Percentiles rank a stretch among this genome's conserved stretches.
Conservation (phyloP, 179 eudicot genomes). For the Corrigiola litoralis region DNA sequence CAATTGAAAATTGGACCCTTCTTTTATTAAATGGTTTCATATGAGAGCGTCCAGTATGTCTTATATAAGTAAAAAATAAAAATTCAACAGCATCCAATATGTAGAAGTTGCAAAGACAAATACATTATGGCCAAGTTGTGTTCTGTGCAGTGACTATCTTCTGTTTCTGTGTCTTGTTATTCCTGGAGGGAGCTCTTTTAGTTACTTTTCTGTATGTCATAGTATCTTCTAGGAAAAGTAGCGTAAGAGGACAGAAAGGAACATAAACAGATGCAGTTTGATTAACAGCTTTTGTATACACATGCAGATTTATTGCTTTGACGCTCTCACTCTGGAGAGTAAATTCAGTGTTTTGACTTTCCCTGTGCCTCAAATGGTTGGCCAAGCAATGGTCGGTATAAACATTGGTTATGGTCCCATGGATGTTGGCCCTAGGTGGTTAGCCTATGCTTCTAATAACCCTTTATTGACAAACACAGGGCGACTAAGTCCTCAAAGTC, state of each 20-base stretch:
- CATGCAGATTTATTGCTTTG: slow-evolving; percentile 90
- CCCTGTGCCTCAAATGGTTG: slow-evolving; percentile 75
- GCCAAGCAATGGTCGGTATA: slow-evolving; percentile 57
- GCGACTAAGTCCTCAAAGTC: slow-evolving; percentile 81
- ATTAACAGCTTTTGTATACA: slow-evolving; percentile 13
- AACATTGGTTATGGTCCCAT: slow-evolving; percentile 91
- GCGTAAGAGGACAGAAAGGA: background rate
- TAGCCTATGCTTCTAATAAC: slow-evolving; percentile 81
- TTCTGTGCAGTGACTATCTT: background rate
- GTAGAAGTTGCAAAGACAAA: background rate
- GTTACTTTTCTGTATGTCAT: background rate
- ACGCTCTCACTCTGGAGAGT: slow-evolving; percentile 77
- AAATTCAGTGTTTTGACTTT: slow-evolving; percentile 81
- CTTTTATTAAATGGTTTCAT: too few relatives aligned
- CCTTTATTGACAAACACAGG: slow-evolving; percentile 68
- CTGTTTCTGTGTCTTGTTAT: background rate
- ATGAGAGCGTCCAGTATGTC: too few relatives aligned
- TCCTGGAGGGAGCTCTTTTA: background rate
- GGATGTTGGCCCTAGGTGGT: slow-evolving; percentile 95
- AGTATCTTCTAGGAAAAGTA: background rate
- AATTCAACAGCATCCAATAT: background rate
- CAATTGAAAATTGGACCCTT: background rate
- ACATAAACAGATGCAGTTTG: background rate
- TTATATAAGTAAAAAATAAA: too few relatives aligned
- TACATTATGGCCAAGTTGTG: background rate